phyloP scores from a whole-genome alignment of 148 eudicot genomes.

The Arbutus unedo region DNA sequence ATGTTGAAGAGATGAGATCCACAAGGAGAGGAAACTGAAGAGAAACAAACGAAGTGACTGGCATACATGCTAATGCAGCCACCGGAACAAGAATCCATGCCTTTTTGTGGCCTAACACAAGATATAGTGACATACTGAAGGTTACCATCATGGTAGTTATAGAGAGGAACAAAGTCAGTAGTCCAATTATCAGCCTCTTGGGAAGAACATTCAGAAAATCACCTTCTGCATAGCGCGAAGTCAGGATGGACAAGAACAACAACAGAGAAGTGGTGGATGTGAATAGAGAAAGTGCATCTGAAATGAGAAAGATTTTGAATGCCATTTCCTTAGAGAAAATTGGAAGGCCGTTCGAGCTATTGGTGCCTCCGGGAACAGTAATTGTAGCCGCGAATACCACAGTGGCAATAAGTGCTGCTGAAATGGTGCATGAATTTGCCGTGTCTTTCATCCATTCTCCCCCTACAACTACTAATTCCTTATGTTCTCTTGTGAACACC shows the following conservation, averaged over 20 bases:
- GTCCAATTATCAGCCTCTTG: not conserved
- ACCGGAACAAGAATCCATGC: not conserved
- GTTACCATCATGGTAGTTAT: not conserved
- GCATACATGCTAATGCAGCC: not conserved
- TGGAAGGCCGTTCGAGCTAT: not conserved
- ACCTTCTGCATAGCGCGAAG: not conserved
- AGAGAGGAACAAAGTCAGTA: not conserved
- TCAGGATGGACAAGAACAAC: not conserved
- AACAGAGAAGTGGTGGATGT: not conserved
- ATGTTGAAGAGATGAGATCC: not conserved
- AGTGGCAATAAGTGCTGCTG: not conserved
- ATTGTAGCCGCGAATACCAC: not conserved
- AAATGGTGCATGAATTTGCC: constrained; percentile 8
- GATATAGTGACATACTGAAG: not conserved
- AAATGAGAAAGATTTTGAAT: not conserved
- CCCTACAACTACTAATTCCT: not conserved
- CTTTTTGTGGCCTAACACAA: not conserved
- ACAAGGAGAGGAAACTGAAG: not conserved
- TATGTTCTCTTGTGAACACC: not conserved
- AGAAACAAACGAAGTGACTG: not conserved
- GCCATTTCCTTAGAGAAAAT: not conserved
- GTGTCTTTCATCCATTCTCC: constrained; percentile 1
- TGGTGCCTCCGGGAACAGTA: not conserved
- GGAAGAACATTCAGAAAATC: not conserved
- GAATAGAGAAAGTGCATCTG: not conserved